Evolutionary conservation across 495 filamentous ascomycete genomes (phyloP).

Genomic region (Echria macrotheca): DNA sequence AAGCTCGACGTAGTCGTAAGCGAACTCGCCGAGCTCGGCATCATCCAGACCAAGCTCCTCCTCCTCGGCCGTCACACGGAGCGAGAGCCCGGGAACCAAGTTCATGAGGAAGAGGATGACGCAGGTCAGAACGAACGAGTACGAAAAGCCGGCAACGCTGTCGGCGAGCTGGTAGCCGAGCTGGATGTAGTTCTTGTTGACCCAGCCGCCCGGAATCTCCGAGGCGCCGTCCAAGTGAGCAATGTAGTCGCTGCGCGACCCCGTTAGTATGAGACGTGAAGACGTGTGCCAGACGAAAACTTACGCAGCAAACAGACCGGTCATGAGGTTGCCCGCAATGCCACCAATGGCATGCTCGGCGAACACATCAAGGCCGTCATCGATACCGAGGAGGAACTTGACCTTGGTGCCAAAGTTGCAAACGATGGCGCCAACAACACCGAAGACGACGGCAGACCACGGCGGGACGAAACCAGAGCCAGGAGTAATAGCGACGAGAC

Average conservation of each 20-base stretch:
- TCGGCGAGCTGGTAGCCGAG: slow-evolving; percentile 88
- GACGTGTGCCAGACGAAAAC: not conserved
- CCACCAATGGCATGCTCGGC: slow-evolving; percentile 89
- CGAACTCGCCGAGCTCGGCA: slow-evolving; percentile 95
- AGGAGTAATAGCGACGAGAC: slow-evolving; percentile 91
- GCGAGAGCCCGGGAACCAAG: slow-evolving; percentile 75
- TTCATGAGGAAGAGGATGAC: slow-evolving; percentile 89
- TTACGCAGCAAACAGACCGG: slow-evolving; percentile 82
- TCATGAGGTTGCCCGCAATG: slow-evolving; percentile 83
- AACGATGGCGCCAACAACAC: slow-evolving; percentile 72
- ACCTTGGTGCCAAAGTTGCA: slow-evolving; percentile 98
- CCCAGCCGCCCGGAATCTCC: slow-evolving; percentile 74
- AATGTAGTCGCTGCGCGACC: slow-evolving; percentile 59
- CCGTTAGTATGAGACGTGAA: slow-evolving; percentile 6
- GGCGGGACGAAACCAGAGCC: slow-evolving; percentile 84
- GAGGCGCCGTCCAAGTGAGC: slow-evolving; percentile 76
- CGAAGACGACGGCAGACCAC: slow-evolving; percentile 89
- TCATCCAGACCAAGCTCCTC: slow-evolving; percentile 94
- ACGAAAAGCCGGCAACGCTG: slow-evolving; percentile 76
- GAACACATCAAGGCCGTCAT: slow-evolving; percentile 94
- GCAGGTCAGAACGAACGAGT: slow-evolving; percentile 86
- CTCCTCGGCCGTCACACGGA: slow-evolving; percentile 77
- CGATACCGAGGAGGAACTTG: slow-evolving; percentile 82
- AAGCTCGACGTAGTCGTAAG: slow-evolving; percentile 97
- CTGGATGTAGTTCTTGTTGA: slow-evolving; percentile 89